A percentile compares a stretch with the other conserved stretches of the same genome.
These are phyloP conservation scores for Dovyalis caffra DNA, from an alignment of 345 rosid species.

Conservation along the genomic window DNA sequence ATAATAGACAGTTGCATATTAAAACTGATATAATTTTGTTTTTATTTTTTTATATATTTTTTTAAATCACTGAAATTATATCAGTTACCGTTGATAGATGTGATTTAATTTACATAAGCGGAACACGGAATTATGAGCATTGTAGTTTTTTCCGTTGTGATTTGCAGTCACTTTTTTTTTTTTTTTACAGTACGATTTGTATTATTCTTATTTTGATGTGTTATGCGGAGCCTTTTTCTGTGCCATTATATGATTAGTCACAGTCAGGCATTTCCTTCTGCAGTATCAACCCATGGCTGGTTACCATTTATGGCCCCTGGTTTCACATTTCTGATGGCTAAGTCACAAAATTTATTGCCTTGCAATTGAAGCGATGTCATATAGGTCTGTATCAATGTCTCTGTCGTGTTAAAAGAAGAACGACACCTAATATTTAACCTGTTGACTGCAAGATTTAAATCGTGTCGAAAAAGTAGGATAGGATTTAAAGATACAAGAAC, in stretches of 20 bases:
- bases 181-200: too few species aligned
- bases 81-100: too few species aligned
- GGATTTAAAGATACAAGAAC: background rate
- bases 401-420: background rate
- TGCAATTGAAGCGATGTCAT: background rate
- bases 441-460: background rate
- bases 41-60: too few species aligned
- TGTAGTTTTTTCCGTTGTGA: too few species aligned
- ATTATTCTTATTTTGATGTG: too few species aligned
- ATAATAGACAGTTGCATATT: too few species aligned
- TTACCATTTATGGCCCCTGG: background rate
- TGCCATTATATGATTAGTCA: background rate
- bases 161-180: too few species aligned
- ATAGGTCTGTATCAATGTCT: background rate
- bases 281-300: background rate
- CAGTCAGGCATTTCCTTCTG: background rate
- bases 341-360: background rate
- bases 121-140: too few species aligned
- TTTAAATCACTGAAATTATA: too few species aligned
- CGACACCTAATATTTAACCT: background rate
- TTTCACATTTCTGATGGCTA: constrained; percentile 14
- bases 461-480: background rate
- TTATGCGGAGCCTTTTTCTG: background rate
- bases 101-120: too few species aligned
- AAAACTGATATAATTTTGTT: too few species aligned